Conservation (phyloP, 257 asterid species). For the Asclepias syriaca region DNA sequence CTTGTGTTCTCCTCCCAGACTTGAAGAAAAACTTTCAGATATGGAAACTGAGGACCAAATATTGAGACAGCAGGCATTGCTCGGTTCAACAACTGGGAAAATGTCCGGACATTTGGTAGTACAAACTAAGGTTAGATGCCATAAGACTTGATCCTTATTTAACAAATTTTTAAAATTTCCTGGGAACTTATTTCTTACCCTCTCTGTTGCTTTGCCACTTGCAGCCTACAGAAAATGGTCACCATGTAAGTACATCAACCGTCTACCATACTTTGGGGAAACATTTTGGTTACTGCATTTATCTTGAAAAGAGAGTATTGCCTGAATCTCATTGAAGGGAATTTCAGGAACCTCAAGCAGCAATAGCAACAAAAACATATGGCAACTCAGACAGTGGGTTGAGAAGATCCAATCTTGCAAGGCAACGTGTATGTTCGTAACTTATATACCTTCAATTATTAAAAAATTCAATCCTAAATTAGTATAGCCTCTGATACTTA, state of each 20-base stretch:
- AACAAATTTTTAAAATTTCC: not conserved
- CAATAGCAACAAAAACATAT: conserved; percentile 39
- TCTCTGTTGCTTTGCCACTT: conserved; percentile 17
- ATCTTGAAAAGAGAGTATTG: conserved; percentile 2
- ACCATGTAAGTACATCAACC: conserved; percentile 45
- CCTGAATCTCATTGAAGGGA: conserved; percentile 12
- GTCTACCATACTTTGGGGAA: not conserved
- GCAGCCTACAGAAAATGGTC: conserved; percentile 69
- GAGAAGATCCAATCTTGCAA: conserved; percentile 62
- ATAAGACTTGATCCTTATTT: conserved; percentile 2
- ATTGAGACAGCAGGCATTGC: conserved; percentile 54
- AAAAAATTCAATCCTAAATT: too few relatives aligned
- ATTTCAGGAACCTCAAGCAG: conserved; percentile 48
- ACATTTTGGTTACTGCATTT: not conserved
- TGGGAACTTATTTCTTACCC: conserved; percentile 17
- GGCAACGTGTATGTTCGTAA: conserved; percentile 57
- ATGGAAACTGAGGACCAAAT: conserved; percentile 56
- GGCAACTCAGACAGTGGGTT: conserved; percentile 41
- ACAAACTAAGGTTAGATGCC: conserved; percentile 37
- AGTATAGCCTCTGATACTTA: too few relatives aligned
- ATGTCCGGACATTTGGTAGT: conserved; percentile 44
- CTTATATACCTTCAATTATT: not conserved
- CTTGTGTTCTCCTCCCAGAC: conserved; percentile 38
- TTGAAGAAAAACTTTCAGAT: conserved; percentile 67
- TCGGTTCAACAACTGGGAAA: conserved; percentile 44